Conservation (phyloP, 495 filamentous ascomycete genomes). For the Glarea lozoyensis region DNA sequence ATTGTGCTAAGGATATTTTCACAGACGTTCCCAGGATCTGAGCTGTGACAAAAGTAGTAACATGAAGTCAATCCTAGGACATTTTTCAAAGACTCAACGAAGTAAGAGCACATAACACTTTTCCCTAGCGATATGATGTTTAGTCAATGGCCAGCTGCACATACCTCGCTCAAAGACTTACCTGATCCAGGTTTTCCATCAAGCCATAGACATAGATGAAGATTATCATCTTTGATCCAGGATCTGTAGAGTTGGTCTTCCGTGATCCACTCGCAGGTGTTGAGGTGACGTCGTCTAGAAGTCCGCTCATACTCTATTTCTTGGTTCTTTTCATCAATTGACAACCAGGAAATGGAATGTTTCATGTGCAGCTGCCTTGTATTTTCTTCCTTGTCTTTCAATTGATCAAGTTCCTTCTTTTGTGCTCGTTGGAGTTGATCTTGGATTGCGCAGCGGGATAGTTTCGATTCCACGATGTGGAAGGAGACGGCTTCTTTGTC, state of each 20-base stretch:
- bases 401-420: not conserved
- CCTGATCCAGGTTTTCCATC: not conserved
- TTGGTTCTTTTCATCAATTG: not conserved
- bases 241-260: not conserved
- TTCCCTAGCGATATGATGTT: not conserved
- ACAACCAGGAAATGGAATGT: not conserved
- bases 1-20: not conserved
- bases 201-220: not conserved
- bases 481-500: not conserved
- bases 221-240: not conserved
- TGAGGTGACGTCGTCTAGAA: not conserved
- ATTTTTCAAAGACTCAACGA: not conserved
- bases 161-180: not conserved
- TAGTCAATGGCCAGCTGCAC: not conserved
- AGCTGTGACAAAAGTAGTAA: not conserved
- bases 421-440: not conserved
- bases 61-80: not conserved
- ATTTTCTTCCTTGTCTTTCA: not conserved
- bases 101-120: not conserved
- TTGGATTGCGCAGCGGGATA: not conserved
- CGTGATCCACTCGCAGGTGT: not conserved
- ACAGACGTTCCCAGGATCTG: not conserved
- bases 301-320: not conserved
- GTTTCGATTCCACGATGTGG: not conserved
- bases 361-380: not conserved